phyloP scores from a whole-genome alignment of 345 rosid genomes.

The Draba incana region DNA sequence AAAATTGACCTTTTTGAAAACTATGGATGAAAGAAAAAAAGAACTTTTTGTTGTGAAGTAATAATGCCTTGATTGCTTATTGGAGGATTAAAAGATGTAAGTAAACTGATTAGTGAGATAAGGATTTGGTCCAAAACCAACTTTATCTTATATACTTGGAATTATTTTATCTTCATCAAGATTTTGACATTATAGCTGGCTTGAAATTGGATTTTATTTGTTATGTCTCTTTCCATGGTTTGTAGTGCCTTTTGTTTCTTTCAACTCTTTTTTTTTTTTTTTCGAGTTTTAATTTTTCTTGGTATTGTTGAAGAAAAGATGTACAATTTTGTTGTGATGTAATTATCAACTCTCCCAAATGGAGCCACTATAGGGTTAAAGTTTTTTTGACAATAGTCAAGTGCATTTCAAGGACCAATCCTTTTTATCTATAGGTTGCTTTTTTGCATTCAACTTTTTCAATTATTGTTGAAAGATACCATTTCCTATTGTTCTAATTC shows the following conservation, averaged over 20 bases:
- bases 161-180: slow-evolving; percentile 13
- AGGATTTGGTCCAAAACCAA: slow-evolving; percentile 14
- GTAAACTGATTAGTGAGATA: slow-evolving; percentile 23
- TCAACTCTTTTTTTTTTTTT: slow-evolving; percentile 15
- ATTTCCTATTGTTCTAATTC: slow-evolving; percentile 25
- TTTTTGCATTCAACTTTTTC: slow-evolving; percentile 34
- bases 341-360: slow-evolving; percentile 53
- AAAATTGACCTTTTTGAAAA: slow-evolving; percentile 31
- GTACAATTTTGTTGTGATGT: slow-evolving; percentile 53
- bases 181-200: slow-evolving; percentile 33
- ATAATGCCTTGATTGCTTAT: slow-evolving; percentile 7
- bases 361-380: slow-evolving; percentile 60
- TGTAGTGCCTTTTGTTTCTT: slow-evolving; percentile 33
- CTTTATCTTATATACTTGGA: slow-evolving; percentile 3
- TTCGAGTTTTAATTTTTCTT: slow-evolving; percentile 37
- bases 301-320: slow-evolving; percentile 47
- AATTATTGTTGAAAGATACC: slow-evolving; percentile 41
- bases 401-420: slow-evolving; percentile 67
- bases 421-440: slow-evolving; percentile 10
- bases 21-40: slow-evolving; percentile 18
- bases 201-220: slow-evolving; percentile 29
- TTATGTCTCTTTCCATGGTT: slow-evolving; percentile 34
- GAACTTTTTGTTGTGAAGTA: not conserved
- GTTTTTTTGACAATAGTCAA: slow-evolving; percentile 44
- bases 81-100: slow-evolving; percentile 18